Base-by-base conservation (phyloP, 257 asterid genomes). In the Nicotiana undulata region DNA sequence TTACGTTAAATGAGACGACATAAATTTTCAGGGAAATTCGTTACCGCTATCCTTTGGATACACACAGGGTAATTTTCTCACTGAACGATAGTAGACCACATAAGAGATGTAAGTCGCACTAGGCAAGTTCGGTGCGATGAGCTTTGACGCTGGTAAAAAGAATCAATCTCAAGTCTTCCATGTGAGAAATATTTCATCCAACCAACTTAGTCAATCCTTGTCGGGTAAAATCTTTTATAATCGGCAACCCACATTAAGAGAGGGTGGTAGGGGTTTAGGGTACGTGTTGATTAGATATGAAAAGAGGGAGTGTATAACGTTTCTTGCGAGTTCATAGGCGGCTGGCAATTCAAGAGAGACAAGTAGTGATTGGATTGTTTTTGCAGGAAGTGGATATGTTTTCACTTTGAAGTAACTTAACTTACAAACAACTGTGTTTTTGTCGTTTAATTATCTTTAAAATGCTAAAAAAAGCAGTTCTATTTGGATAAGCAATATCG, bases 381-480 rank as follows among this genome's bases (percentile, higher is more conserved):
- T 72, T 46, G 37, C 40, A 46, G 52, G 52, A 72, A 72, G 40
- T 72, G 37, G 61, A 72, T 72, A 13, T 72, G 24, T 72, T 72
- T 44, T 46, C 32, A 46, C 78, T 72, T 72, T 72, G 61, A 72
- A 72, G 61, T 72, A 72, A 72, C 78, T 72, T 72, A 40, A 15
- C 22, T 72, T 24, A 49, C 44, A 72, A 49, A 72, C 58, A 44
- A 22, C 59, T 46, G 7, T 20, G 18, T 22, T 72, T 72, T 24
- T 72, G 29, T 31, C 40, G 37, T 46, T 72, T 72, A 13, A 15
- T 46, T 72, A n/a, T 72, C 78, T 72, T 46, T 44, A 11, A 22
- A 51, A 44, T 44, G 22, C 18, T 70, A 22, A 22, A 72, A 26
- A 44, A 46, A 28, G 3, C 32, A 68, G 24, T 68, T 68, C 12